Evolutionary conservation across 768 basidiomycete species (phyloP), one percentile per base, ranked within the genome.

Genomic region (Floccularia luteovirens): DNA sequence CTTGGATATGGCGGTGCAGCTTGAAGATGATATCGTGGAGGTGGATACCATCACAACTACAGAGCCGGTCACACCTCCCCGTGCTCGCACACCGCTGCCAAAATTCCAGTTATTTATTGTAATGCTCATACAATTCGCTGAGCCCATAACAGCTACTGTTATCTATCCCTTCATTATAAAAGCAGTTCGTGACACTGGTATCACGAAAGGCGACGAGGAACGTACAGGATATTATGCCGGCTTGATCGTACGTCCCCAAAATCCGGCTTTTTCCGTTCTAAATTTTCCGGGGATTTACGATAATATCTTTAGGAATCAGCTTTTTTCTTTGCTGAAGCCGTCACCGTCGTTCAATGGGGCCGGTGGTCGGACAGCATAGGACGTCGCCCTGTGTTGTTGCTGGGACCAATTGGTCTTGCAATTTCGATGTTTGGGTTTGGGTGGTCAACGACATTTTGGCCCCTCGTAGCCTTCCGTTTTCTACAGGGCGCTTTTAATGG

Each of bases 141-240:
- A 73, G 45, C 69, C 70, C 6, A 55, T 71, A 6, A 64, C 68
- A 7, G 60, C 59, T 3, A 58, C 62, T 1, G 70, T 71, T 14
- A 63, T 72, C 22, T 67, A 70, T 42, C 70, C 70, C 2, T 72
- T 74, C 45, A 57, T 70, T 24, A 65, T 63, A 35, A 62, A 72
- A 38, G 60, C 71, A 24, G 61, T 74, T 31, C 55, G 64, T 31
- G 60, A 66, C n/a, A 66, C 65, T 6, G 68, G 67, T 0, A 56
- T 72, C 5, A 71, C 64, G 6, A 48, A 55, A 4, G 68, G 69
- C 3, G 66, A 72, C 39, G 70, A 71, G 43, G 56, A 50, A 2
- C 66, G 59, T 39, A 69, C 62, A 3, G 70, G 70, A 0, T 73
- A 72, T 48, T 74, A 67, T 53, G 70, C 69, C 34, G 71, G 70